Percentiles rank a stretch among this genome's conserved stretches.
Conservation (phyloP, 1,284 basidiomycete species). For the Mycosarcoma maydis region DNA sequence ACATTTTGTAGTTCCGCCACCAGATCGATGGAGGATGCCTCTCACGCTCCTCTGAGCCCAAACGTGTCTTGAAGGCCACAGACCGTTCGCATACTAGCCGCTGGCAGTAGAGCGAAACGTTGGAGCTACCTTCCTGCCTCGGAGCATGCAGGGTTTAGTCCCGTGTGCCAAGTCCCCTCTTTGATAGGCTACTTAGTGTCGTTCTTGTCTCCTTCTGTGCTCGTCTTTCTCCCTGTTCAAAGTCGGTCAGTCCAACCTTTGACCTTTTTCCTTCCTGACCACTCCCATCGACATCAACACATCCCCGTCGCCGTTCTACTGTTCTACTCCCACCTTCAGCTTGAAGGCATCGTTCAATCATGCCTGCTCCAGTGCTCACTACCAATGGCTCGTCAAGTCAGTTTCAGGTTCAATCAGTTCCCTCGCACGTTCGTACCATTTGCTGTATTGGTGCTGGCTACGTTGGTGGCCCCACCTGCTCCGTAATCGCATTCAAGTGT, state of each 20-base stretch:
- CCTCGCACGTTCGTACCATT: conserved; percentile 56
- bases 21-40: too few relatives aligned
- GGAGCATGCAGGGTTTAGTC: too few relatives aligned
- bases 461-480: conserved; percentile 82
- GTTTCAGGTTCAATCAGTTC: conserved; percentile 28
- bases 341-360: neutral
- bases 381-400: conserved; percentile 29
- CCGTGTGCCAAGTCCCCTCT: too few relatives aligned
- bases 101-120: too few relatives aligned
- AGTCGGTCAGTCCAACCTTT: too few relatives aligned
- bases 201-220: neutral
- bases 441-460: conserved; percentile 87
- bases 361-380: conserved; percentile 16
- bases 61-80: too few relatives aligned
- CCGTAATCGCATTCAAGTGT: conserved; percentile 92
- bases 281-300: neutral
- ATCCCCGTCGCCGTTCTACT: neutral
- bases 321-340: neutral
- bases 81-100: neutral
- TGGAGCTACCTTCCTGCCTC: too few relatives aligned
- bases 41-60: too few relatives aligned
- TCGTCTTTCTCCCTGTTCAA: neutral
- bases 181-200: too few relatives aligned
- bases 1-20: too few relatives aligned
- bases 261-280: neutral